Evolutionary conservation across 2,329 filamentous ascomycete genomes (phyloP).

Genomic region (Rugonectria rugulosa): DNA sequence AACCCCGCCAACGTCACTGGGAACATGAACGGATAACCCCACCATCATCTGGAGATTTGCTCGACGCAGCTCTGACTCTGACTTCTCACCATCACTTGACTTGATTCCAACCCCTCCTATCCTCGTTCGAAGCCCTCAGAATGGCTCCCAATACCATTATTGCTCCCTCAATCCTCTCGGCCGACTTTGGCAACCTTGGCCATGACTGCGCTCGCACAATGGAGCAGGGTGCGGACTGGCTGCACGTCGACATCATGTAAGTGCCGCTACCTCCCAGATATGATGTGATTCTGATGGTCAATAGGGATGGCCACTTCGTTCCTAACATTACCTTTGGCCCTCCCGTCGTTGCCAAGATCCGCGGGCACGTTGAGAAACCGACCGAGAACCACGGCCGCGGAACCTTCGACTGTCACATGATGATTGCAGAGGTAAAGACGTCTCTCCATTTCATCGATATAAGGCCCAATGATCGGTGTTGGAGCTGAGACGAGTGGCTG

Average conservation of each 20-base stretch:
- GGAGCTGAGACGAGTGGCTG: conserved; percentile 5
- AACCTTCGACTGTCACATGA: conserved; percentile 99
- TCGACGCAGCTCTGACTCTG: conserved; percentile 16
- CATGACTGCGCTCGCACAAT: conserved; percentile 89
- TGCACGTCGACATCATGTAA: conserved; percentile 91
- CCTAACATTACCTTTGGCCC: conserved; percentile 98
- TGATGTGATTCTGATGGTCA: conserved; percentile 10
- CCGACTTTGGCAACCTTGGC: conserved; percentile 91
- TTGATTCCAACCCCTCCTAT: neutral
- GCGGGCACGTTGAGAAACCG: conserved; percentile 82
- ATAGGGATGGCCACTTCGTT: conserved; percentile 97
- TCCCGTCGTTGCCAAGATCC: conserved; percentile 93
- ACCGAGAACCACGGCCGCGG: conserved; percentile 75
- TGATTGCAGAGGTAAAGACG: conserved; percentile 87
- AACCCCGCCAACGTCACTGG: conserved; percentile 38
- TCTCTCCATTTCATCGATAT: neutral
- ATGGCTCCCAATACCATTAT: conserved; percentile 96
- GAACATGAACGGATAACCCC: too few species aligned
- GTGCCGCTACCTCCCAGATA: conserved; percentile 27
- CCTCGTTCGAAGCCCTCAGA: conserved; percentile 29
- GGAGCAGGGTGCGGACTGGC: conserved; percentile 85
- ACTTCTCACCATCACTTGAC: conserved; percentile 28
- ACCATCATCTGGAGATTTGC: conserved; percentile 23
- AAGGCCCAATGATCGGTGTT: neutral
- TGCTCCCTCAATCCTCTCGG: conserved; percentile 96